phyloP scores from a whole-genome alignment of 805 yeast genomes.

The Pichia heedii region DNA sequence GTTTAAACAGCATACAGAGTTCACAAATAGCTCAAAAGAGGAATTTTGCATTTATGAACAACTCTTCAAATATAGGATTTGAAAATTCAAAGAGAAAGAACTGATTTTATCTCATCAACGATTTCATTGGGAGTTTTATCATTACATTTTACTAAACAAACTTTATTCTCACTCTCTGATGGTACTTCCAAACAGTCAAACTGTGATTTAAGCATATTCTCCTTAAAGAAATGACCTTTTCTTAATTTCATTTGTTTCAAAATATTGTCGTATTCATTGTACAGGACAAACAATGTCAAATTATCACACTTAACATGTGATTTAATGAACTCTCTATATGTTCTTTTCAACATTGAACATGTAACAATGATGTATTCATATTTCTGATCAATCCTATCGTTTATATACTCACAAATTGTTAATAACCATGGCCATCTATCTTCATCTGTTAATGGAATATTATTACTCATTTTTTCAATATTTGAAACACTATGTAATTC shows the following conservation, averaged over 20 bases:
- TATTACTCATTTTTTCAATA: constrained; percentile 73
- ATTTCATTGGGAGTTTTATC: constrained; percentile 12
- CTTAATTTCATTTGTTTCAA: constrained; percentile 53
- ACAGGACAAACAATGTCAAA: constrained; percentile 58
- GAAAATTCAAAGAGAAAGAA: not conserved
- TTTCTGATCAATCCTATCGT: constrained; percentile 27
- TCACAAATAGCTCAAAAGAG: constrained; percentile 6
- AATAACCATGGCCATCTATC: constrained; percentile 91
- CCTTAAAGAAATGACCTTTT: constrained; percentile 78
- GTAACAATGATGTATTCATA: constrained; percentile 44
- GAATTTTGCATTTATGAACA: constrained; percentile 11
- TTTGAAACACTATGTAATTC: constrained; percentile 60
- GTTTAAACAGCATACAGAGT: too few relatives aligned
- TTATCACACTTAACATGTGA: constrained; percentile 22
- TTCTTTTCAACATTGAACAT: constrained; percentile 76
- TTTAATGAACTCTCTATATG: constrained; percentile 59
- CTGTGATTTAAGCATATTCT: constrained; percentile 75
- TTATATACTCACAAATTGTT: constrained; percentile 35
- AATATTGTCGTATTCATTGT: constrained; percentile 55
- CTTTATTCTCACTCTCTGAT: constrained; percentile 10
- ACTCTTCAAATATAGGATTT: not conserved
- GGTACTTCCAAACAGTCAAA: constrained; percentile 72
- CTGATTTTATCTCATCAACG: constrained; percentile 4
- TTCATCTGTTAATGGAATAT: constrained; percentile 76
- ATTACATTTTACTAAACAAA: constrained; percentile 16